Evolutionary conservation across 805 yeast genomes (phyloP), one percentile per base, ranked within the genome.

Genomic region (Yarrowia keelungensis): DNA sequence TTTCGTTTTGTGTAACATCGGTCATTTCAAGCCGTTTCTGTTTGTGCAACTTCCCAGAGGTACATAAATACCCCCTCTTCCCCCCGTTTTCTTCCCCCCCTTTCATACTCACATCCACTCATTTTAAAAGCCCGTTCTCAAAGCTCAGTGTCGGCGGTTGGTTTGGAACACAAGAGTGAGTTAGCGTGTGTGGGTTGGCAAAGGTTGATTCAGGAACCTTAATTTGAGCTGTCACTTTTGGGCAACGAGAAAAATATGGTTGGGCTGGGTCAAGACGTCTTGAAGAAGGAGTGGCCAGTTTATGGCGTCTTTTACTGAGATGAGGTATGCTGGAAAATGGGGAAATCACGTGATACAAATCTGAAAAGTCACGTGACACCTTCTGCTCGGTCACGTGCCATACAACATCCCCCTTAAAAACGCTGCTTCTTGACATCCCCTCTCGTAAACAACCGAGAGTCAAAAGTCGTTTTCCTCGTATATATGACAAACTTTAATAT

Each of bases 21-120:
- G 32, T 19, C 8, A 19, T 19, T 35, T 51, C n/a, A 38, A 15
- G 38, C 26, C 36, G 8, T 5, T 19, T 16, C 26, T 1, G 7
- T 47, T 46, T 46, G 50, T 46, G 39, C 32, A 26, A 26, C 38
- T 5, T 15, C 12, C 5, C 5, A 8, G 3, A 14, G 19, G 12
- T 8, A 36, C 32, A 36, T 36, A 51, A 51, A 51, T 19, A n/a
- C n/a, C 10, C 43, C 26, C 32, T 5, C 8, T 1, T 16, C 16
- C 43, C 14, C 22, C 26, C 43, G 9, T 11, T 19, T 19, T 19
- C 19, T 19, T 19, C 43, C 12, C 5, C 5, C 16, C 12, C 9
- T 10, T 41, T 15, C 7, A 1, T 43, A 62, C 67, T 62, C 67
- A 62, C 67, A 22, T 62, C 67, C 67, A 49, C 67, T 62, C 67